Evolutionary conservation across 306 rosid genomes (phyloP).

Genomic region (Casuarina cunninghamiana): DNA sequence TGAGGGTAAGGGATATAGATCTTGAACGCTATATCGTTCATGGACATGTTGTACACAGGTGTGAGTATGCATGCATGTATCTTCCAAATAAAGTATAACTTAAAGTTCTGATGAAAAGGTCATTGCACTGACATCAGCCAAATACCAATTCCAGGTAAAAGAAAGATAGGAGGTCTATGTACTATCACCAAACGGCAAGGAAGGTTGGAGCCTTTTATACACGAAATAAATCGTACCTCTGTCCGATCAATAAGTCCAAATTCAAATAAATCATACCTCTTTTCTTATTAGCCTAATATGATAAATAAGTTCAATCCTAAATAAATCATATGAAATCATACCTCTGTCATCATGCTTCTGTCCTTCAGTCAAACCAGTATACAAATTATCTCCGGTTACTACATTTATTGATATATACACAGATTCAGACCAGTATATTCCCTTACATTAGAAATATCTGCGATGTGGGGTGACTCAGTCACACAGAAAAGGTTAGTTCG

Average conservation of each 20-base stretch:
- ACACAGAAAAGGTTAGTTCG: not conserved
- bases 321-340: not conserved
- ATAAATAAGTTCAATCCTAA: not conserved
- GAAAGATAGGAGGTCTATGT: too few species aligned
- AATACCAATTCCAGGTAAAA: too few species aligned
- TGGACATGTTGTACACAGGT: too few species aligned
- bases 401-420: not conserved
- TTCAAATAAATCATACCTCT: too few species aligned
- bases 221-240: too few species aligned
- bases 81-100: too few species aligned
- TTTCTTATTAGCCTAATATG: not conserved
- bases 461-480: not conserved
- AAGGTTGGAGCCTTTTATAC: too few species aligned
- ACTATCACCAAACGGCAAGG: too few species aligned
- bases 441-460: not conserved
- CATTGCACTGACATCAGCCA: too few species aligned
- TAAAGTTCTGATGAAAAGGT: too few species aligned
- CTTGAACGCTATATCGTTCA: not conserved
- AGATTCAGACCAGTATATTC: not conserved
- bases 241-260: too few species aligned
- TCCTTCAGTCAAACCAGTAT: slow-evolving; percentile 3
- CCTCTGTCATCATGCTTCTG: slow-evolving; percentile 8
- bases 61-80: too few species aligned
- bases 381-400: not conserved
- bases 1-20: not conserved